Conservation (phyloP, 2,329 filamentous ascomycete species). For the Fusarium palustre region DNA sequence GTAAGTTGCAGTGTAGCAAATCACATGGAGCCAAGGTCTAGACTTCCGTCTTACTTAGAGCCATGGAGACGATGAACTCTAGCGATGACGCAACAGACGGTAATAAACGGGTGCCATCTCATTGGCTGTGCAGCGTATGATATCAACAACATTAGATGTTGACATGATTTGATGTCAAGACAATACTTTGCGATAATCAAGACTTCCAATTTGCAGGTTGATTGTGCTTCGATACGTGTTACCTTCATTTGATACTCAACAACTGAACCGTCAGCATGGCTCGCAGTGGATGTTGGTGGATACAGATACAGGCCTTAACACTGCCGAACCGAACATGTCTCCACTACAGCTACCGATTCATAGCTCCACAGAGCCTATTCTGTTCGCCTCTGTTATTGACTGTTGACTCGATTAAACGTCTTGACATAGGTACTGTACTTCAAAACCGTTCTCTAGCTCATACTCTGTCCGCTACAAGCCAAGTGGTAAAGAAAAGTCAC, state of each 20-base stretch:
- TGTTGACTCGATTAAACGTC: neutral
- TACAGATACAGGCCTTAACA: constrained; percentile 33
- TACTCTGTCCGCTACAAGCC: neutral
- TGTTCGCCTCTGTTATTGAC: neutral
- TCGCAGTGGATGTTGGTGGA: constrained; percentile 39
- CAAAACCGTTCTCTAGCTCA: neutral
- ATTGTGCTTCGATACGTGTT: neutral
- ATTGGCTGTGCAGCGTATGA: neutral
- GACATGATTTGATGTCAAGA: neutral
- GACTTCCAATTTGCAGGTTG: neutral
- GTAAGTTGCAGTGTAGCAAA: neutral
- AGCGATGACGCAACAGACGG: constrained; percentile 22
- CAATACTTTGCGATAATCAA: no score
- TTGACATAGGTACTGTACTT: neutral
- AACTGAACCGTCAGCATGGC: constrained; percentile 30
- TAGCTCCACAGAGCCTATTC: constrained; percentile 1
- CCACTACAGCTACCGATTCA: neutral
- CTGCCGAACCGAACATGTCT: constrained; percentile 17
- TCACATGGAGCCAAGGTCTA: neutral
- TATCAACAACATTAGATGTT: constrained; percentile 1
- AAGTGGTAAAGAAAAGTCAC: neutral
- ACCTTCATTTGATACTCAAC: neutral
- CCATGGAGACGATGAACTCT: constrained; percentile 22
- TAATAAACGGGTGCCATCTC: constrained; percentile 20
- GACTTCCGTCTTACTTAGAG: neutral